These are phyloP conservation scores for Zygoascus sp. DNA, from an alignment of 1,139 yeast species.

Conservation along the genomic window DNA sequence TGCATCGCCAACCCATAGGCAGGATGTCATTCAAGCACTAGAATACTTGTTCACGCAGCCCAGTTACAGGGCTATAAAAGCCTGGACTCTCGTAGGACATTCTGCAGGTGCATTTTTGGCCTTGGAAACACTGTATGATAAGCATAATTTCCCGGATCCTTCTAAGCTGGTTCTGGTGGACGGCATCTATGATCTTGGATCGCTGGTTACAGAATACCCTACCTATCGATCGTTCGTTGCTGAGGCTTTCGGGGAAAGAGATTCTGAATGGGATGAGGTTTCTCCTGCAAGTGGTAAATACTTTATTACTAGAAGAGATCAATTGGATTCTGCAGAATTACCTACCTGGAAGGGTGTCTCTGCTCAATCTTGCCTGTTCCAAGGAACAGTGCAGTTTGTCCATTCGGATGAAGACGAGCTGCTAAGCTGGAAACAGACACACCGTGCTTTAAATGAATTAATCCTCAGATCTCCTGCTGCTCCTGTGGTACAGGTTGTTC, in stretches of 20 bases:
- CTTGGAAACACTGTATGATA: constrained; percentile 45
- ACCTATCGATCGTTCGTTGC: constrained; percentile 41
- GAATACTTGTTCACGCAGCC: constrained; percentile 27
- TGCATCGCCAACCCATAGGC: constrained; percentile 59
- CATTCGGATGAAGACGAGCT: constrained; percentile 40
- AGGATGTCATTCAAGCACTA: constrained; percentile 52
- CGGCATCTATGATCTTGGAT: constrained; percentile 48
- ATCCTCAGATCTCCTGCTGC: background rate
- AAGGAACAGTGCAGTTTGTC: constrained; percentile 27
- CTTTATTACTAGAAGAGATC: background rate
- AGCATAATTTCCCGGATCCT: constrained; percentile 16
- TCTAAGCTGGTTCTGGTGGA: constrained; percentile 40
- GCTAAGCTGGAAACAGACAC: constrained; percentile 32
- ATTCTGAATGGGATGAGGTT: constrained; percentile 31
- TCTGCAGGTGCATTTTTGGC: constrained; percentile 77
- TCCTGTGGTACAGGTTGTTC: background rate
- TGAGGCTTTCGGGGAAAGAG: constrained; percentile 42
- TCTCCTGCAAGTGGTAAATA: constrained; percentile 26
- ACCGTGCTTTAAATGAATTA: constrained; percentile 19
- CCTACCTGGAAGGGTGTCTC: background rate
- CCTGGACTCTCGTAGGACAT: constrained; percentile 58
- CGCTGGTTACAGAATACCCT: constrained; percentile 44
- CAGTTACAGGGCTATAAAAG: too few relatives aligned
- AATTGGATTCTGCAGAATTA: background rate
- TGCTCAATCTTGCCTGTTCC: constrained; percentile 2